Base-by-base conservation (phyloP, 345 rosid genomes). In the Cardamine resedifolia region DNA sequence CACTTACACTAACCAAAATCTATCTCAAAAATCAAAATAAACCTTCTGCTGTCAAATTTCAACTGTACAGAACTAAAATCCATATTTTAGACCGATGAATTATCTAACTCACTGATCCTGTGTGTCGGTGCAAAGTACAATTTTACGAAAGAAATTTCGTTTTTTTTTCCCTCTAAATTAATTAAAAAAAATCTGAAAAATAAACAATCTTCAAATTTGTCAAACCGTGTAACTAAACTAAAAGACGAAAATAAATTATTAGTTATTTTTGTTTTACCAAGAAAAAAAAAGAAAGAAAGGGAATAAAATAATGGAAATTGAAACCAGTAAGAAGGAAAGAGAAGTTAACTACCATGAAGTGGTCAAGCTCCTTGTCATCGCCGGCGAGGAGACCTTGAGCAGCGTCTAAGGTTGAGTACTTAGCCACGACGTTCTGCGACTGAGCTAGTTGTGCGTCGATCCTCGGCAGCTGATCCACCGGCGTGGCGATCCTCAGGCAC, bases 371-470 rank as follows among this genome's bases (percentile, higher is more conserved):
- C 70, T 88, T 90, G 27, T 85, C 97, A 68, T 92, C 98, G 30
- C 78, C 73, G 14, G 71, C 68, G 34, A 79, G 81, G 73, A 84
- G 56, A 66, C 83, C 92, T 31, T 85, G 96, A 68, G 66, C 69
- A 16, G 79, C 71, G 0, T 86, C 91, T 31, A 85, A 70, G 15
- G 77, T 75, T 7, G 98, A 88, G 87, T 92, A 96, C 84, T 96
- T 96, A 26, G 88, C 78, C 58, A 88, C 97, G 6, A 96, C 96
- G 47, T 92, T 85, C 79, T 90, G 99, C 28, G 99, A 90, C 90
- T 96, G 94, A 59, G 94, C 96, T 9, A 96, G 80, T 81, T 96
- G 99, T 3, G 97, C 91, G 44, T 96, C 99, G 44, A 96, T 96
- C 85, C 97, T 85, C 26, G 96, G 97, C 75, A 91, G 78, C 85